Evolutionary conservation across 441 rosid genomes (phyloP), one percentile per base, ranked within the genome.

Genomic region (Corymbia calophylla): DNA sequence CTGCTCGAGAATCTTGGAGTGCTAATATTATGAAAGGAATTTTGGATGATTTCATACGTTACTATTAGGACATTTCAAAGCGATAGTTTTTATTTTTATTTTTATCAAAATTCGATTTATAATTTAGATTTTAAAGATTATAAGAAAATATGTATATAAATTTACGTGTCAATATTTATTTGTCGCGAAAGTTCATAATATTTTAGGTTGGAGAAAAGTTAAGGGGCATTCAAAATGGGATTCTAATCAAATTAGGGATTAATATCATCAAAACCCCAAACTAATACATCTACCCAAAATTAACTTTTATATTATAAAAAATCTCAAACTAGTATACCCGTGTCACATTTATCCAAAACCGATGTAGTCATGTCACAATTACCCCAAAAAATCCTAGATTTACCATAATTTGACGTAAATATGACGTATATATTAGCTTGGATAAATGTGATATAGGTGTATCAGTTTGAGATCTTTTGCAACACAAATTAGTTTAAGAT

Each of bases 251-350:
- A 62, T 29, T 29, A 29, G 29, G 68, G 0, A 29, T 62, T 14
- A 29, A 62, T 62, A 0, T 3, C 32, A 29, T 8, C 0, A 2
- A 29, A 29, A 29, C 17, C 4, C 1, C 9, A 0, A 62, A 62
- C 7, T 62, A 29, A 12, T 62, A 29, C 17, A 62, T 9, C 2
- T 3, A 13, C 1, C 9, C 0, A 6, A 62, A 62, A 6, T 29
- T 62, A 62, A 14, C 6, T 29, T 62, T 62, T 62, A 14, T 29
- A 3, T 12, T 27, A 29, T 2, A 62, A 62, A 60, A 62, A 1
- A 62, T 62, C 5, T 6, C 5, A 62, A 62, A 62, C 0, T 29
- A 6, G 1, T 62, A 29, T 0, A 29, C 32, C 1, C 1, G 0
- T 29, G 0, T 13, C 9, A 29, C 68, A 29, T 62, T 62, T 62